Conservation (phyloP, 495 filamentous ascomycete genomes). For the Talaromyces trachyspermus region DNA sequence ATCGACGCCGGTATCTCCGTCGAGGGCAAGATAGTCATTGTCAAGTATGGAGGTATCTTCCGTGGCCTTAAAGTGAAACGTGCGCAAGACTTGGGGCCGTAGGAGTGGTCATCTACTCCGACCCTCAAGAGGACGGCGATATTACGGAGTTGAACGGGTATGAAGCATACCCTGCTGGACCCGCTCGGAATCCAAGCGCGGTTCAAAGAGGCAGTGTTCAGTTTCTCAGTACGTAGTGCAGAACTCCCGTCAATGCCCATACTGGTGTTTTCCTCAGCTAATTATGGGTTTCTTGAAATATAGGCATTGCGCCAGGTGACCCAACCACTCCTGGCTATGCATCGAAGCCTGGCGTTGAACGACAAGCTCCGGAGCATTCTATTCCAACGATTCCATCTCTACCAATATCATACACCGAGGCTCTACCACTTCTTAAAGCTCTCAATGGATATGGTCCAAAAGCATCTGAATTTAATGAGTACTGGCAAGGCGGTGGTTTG, state of each 20-base stretch:
- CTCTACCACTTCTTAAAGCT: constrained; percentile 74
- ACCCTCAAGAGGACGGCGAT: constrained; percentile 84
- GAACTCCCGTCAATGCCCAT: constrained; percentile 6
- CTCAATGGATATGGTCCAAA: constrained; percentile 83
- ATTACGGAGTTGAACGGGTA: constrained; percentile 76
- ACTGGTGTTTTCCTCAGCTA: no score
- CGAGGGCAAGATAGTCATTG: constrained; percentile 77
- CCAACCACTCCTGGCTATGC: constrained; percentile 91
- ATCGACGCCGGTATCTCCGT: constrained; percentile 66
- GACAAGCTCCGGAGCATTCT: constrained; percentile 56
- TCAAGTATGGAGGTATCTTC: constrained; percentile 81
- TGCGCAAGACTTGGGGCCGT: constrained; percentile 90
- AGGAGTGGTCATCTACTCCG: constrained; percentile 75
- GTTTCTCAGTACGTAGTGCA: constrained; percentile 55
- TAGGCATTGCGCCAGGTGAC: constrained; percentile 55
- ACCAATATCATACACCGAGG: constrained; percentile 84
- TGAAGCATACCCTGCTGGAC: constrained; percentile 74
- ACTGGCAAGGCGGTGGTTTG: constrained; percentile 67
- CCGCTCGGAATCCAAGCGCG: constrained; percentile 78
- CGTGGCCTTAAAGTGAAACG: constrained; percentile 88
- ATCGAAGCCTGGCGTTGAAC: constrained; percentile 81
- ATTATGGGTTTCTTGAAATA: no score
- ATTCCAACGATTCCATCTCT: constrained; percentile 86
- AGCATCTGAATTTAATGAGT: constrained; percentile 66
- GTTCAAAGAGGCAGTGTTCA: constrained; percentile 89